Evolutionary conservation across 495 filamentous ascomycete species (phyloP), one percentile per base, ranked within the genome.

Genomic region (Xylaria flabelliformis): DNA sequence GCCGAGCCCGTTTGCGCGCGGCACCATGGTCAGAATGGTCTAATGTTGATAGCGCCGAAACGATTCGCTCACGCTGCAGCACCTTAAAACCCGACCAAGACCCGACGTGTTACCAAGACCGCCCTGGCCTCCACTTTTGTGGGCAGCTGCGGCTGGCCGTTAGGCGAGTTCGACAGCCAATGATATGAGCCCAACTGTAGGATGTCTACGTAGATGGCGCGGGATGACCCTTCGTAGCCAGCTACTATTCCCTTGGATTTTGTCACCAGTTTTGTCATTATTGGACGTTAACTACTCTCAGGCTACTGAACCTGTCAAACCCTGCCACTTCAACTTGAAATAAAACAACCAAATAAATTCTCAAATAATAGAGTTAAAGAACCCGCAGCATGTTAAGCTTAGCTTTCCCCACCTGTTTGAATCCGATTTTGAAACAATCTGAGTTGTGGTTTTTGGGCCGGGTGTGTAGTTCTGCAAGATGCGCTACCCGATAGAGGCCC

Each of bases 131-230:
- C 53, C 53, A 56, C 53, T 56, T 32, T 17, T 32, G 9, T 17
- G 58, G 58, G 2, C 32, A 1, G 36, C 56, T 59, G 56, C 29
- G 21, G 59, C 39, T 63, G 34, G 19, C 39, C 3, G 59, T 42
- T 61, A 24, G 59, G 34, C n/a, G 21, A 17, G 21, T 9, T 44
- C 26, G 3, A 10, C 39, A 64, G 66, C 66, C 66, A 69, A 69
- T 69, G 36, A 41, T 9, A 26, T 36, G 17, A 17, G 21, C 17
- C 55, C 2, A 42, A 21, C 61, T 21, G 56, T n/a, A 32, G 10
- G 32, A 15, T 17, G 29, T 13, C 19, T 42, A 68, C 65, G 65
- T 68, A 68, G 65, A 68, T 69, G 66, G 66, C 66, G 51, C 39
- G 66, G 66, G 66, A 59, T 58, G 39, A 59, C 39, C 39, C 36